Conservation (phyloP, 108 stramenopile genomes). For the Nannochloropsis salina region DNA sequence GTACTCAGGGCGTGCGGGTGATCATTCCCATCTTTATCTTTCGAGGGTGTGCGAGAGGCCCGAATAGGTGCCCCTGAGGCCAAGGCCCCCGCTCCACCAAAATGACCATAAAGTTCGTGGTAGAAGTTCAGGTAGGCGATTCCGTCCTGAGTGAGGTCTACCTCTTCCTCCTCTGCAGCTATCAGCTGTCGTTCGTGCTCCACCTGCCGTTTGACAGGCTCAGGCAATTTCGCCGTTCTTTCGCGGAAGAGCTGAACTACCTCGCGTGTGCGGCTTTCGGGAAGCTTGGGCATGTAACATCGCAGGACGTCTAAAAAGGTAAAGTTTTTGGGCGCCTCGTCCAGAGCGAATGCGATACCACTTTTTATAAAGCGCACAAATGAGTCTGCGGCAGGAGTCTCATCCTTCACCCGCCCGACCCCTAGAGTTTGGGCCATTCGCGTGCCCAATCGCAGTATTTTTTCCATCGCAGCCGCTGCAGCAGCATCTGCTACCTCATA, state of each 20-base stretch:
- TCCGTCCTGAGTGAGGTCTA: neutral
- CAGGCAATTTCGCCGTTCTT: neutral
- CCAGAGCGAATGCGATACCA: neutral
- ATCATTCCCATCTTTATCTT: neutral
- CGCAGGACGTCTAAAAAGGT: slow-evolving; percentile 6
- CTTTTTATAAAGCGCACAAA: slow-evolving; percentile 18
- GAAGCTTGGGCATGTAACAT: slow-evolving; percentile 10
- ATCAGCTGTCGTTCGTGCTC: slow-evolving; percentile 13
- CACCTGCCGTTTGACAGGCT: neutral
- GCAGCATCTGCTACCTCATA: neutral
- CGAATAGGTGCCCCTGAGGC: neutral
- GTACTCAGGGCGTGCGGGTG: neutral
- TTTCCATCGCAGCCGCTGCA: neutral
- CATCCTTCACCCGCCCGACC: neutral
- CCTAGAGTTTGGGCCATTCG: neutral
- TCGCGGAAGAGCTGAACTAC: neutral
- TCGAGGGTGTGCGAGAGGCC: neutral
- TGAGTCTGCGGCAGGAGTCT: neutral
- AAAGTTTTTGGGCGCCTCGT: neutral
- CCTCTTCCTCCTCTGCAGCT: neutral
- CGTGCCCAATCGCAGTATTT: slow-evolving; percentile 1
- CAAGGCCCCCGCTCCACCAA: neutral
- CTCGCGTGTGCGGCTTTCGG: neutral
- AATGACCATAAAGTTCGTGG: slow-evolving; percentile 12
- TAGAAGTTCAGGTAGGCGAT: slow-evolving; percentile 12